Conservation (phyloP, 2,329 filamentous ascomycete genomes). For the Trichoderma sp. region DNA sequence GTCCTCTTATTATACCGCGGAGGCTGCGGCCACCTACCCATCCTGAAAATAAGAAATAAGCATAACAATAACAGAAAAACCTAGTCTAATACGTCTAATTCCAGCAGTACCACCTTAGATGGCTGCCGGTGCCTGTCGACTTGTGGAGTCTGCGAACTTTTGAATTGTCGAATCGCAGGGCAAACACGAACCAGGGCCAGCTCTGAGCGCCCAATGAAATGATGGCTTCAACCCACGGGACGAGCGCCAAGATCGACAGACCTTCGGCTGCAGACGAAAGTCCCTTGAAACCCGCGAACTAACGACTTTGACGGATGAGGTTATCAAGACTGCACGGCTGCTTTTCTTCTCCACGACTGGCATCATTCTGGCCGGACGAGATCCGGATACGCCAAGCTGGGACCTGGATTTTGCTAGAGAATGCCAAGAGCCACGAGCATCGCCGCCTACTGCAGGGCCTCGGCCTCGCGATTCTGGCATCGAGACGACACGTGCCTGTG, state of each 20-base stretch:
- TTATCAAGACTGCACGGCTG: neutral
- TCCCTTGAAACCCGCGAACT: neutral
- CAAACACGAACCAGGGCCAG: neutral
- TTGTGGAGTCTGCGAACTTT: constrained; percentile 10
- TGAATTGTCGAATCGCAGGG: neutral
- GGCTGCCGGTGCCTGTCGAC: neutral
- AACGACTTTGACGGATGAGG: neutral
- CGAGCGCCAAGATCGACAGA: neutral
- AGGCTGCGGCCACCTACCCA: neutral
- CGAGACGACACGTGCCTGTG: neutral
- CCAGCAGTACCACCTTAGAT: neutral
- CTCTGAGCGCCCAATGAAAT: neutral
- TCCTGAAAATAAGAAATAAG: neutral
- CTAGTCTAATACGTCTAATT: neutral
- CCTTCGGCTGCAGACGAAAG: neutral
- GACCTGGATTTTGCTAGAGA: neutral
- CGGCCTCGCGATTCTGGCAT: neutral
- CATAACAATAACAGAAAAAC: neutral
- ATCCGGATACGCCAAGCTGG: neutral
- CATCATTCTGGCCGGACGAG: neutral
- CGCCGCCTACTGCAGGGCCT: neutral
- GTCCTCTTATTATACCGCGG: neutral
- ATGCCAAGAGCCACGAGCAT: neutral
- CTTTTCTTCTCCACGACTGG: no score
- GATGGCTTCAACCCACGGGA: constrained; percentile 9